Evolutionary conservation across 495 filamentous ascomycete species (phyloP), one percentile per base, ranked within the genome.

Genomic region (Chaetomium fimeti): DNA sequence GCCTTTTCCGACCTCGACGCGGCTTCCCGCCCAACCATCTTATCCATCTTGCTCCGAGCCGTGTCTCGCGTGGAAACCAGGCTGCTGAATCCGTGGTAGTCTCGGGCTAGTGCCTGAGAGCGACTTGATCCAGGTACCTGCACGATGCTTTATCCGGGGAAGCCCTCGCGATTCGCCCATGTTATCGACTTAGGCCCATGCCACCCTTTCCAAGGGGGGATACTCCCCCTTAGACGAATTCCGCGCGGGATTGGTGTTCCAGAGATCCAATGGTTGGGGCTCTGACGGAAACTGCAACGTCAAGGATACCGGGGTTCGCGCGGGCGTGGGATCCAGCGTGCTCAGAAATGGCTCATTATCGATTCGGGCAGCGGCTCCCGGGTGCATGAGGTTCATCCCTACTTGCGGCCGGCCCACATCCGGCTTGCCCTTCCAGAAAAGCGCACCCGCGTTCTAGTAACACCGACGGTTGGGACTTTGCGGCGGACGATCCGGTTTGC

Each of bases 271-370:
- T 24, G 45, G 27, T 36, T 22, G 28, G 27, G n/a, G 11, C 24
- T 27, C 22, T 52, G 47, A 53, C 48, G 27, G 43, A 40, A 25
- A 29, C 32, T 61, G 47, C 32, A 52, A 51, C 58, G 45, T 60
- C 58, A 36, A 52, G 59, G 47, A 28, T 61, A 42, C 59, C 47
- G 59, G 47, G 29, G 43, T 60, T 52, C 59, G 47, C 32, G 13
- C 22, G 47, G 9, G 59, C 47, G 47, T 22, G 59, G 59, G 13
- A 40, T 9, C 5, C 28, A 18, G 59, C 5, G 24, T 49, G 53
- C 42, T 63, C 42, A 57, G 29, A 65, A 65, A 65, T 65, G 63
- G 63, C 63, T 61, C 63, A 65, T 65, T 40, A 57, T 52, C 52
- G 49, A 56, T 62, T 16, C n/a, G 51, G 25, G 51, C 49, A 43